Evolutionary conservation across 2,329 filamentous ascomycete species (phyloP).

Genomic region (Berkeleyomyces rouxiae): DNA sequence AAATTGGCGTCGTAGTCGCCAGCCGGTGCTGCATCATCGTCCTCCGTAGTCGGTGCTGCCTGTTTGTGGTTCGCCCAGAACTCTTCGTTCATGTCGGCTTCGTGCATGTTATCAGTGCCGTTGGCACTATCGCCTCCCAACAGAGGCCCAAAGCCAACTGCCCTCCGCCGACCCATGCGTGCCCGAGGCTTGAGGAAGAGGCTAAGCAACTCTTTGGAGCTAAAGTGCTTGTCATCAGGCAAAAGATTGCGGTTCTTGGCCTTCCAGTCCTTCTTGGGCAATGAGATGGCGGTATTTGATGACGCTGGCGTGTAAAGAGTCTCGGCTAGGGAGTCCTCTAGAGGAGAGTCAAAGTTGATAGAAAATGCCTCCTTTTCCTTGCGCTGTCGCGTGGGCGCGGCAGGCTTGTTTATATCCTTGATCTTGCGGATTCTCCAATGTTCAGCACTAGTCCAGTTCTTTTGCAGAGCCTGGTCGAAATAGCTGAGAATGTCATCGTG

Average conservation of each 20-base stretch:
- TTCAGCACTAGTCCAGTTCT: constrained; percentile 96
- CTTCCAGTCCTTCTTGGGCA: constrained; percentile 91
- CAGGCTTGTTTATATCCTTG: constrained; percentile 56
- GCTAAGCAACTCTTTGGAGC: constrained; percentile 73
- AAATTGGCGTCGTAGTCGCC: constrained; percentile 95
- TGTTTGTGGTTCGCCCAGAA: constrained; percentile 75
- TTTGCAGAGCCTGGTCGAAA: constrained; percentile 89
- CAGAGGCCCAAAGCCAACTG: constrained; percentile 10
- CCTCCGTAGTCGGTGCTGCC: constrained; percentile 23
- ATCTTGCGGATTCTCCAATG: constrained; percentile 96
- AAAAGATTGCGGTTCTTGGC: constrained; percentile 84
- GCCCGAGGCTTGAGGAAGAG: constrained; percentile 93
- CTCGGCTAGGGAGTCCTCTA: constrained; percentile 55
- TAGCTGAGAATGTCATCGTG: constrained; percentile 96
- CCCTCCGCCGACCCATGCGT: constrained; percentile 51
- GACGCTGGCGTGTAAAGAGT: constrained; percentile 66
- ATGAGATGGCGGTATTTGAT: constrained; percentile 62
- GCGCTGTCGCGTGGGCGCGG: constrained; percentile 44
- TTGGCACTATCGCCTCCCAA: constrained; percentile 22
- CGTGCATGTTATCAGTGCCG: constrained; percentile 34
- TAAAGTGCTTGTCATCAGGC: constrained; percentile 96
- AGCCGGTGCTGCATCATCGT: constrained; percentile 38
- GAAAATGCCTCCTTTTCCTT: constrained; percentile 96
- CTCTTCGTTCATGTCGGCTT: constrained; percentile 79
- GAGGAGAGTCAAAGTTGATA: constrained; percentile 70